phyloP scores from a whole-genome alignment of 2,329 filamentous ascomycete species.

The Alternaria postmessia region DNA sequence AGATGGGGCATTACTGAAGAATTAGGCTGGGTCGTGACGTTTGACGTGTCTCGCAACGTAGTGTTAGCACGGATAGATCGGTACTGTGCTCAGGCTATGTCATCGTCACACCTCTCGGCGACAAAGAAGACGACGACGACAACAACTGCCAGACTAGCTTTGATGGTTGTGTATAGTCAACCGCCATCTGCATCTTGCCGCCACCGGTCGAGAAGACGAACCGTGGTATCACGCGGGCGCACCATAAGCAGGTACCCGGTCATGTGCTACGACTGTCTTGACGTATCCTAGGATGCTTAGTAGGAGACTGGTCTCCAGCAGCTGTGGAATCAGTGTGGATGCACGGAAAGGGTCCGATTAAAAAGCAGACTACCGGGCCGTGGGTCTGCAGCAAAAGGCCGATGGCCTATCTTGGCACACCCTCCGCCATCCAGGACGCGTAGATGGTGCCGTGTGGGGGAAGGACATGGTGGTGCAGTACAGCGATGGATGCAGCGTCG shows the following conservation, averaged over 20 bases:
- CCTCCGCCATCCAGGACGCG: constrained; percentile 12
- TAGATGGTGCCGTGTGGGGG: constrained; percentile 1
- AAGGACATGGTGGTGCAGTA: not conserved
- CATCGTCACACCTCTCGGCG: constrained; percentile 1
- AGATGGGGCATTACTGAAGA: not conserved
- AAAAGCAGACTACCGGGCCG: constrained; percentile 6
- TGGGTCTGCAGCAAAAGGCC: constrained; percentile 2
- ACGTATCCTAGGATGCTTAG: not conserved
- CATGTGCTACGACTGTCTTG: not conserved
- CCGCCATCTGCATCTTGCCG: not conserved
- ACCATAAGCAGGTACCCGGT: not conserved
- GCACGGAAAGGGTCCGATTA: constrained; percentile 5
- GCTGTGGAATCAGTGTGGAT: not conserved
- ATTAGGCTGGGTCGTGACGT: not conserved
- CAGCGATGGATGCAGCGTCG: not conserved
- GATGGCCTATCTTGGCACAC: constrained; percentile 7
- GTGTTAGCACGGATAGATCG: not conserved
- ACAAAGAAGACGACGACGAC: not conserved
- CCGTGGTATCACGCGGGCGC: not conserved
- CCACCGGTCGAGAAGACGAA: not conserved
- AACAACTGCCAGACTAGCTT: not conserved
- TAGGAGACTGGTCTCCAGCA: not conserved
- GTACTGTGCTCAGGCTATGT: not conserved
- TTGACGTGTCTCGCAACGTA: constrained; percentile 1
- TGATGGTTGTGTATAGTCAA: not conserved